Conservation (phyloP, 1,284 basidiomycete species). For the Gomphus sp. region DNA sequence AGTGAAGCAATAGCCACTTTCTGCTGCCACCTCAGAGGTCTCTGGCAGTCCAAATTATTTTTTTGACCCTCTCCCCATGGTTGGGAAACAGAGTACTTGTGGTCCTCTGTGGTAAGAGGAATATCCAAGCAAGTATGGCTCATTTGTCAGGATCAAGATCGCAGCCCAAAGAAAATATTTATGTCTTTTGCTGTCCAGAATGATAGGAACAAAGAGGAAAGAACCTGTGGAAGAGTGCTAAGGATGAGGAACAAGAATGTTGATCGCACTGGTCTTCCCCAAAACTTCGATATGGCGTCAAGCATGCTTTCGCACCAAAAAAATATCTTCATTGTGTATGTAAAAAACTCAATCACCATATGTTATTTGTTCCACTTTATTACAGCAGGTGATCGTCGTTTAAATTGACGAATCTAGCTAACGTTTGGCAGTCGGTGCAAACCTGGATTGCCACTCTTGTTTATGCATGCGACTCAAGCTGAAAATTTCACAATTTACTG, state of each 20-base stretch:
- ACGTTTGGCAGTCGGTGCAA: no score
- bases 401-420: no score
- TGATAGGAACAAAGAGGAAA: background rate
- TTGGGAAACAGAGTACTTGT: background rate
- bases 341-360: background rate
- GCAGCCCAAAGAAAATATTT: background rate
- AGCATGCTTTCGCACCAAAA: background rate
- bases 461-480: no score
- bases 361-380: background rate
- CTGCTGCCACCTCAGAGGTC: background rate
- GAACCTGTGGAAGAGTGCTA: background rate
- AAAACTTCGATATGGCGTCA: background rate
- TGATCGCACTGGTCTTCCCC: background rate
- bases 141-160: background rate
- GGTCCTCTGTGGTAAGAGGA: no score
- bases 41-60: background rate
- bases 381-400: no score
- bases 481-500: no score
- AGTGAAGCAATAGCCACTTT: background rate
- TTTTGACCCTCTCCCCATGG: background rate
- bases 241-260: no score
- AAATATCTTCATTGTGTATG: background rate
- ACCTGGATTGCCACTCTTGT: no score
- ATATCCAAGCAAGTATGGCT: background rate
- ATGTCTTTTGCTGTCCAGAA: background rate